phyloP scores from a whole-genome alignment of 768 basidiomycete genomes.

The Hemileccinum impolitum region DNA sequence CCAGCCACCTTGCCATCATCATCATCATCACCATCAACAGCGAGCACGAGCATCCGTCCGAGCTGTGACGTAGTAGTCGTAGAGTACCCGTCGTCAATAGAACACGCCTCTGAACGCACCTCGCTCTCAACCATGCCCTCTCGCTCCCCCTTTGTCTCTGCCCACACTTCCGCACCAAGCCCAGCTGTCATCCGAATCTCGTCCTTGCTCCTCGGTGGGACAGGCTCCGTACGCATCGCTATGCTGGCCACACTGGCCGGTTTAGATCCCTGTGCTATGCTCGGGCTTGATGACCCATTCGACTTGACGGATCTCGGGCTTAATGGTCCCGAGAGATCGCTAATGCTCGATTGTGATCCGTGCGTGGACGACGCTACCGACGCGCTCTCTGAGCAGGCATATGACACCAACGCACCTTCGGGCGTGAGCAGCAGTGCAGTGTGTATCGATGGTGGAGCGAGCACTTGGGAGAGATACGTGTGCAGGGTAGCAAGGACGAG shows the following conservation, averaged over 20 bases:
- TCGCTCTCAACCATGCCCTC: constrained; percentile 75
- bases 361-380: neutral
- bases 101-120: constrained; percentile 37
- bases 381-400: constrained; percentile 36
- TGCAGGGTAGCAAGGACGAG: constrained; percentile 68
- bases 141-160: constrained; percentile 56
- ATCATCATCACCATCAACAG: constrained; percentile 49
- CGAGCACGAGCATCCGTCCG: constrained; percentile 66
- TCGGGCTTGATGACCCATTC: constrained; percentile 1
- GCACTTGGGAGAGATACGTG: constrained; percentile 57
- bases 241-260: constrained; percentile 6
- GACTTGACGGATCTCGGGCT: constrained; percentile 15
- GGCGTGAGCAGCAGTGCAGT: constrained; percentile 71
- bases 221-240: constrained; percentile 5
- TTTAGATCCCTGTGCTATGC: constrained; percentile 8
- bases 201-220: constrained; percentile 53
- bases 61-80: constrained; percentile 39
- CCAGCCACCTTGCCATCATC: too few species aligned
- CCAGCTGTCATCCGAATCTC: constrained; percentile 72
- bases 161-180: constrained; percentile 73
- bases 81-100: neutral
- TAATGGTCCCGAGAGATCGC: neutral
- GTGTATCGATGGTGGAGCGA: constrained; percentile 60
- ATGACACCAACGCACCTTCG: constrained; percentile 70
- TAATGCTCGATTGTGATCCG: constrained; percentile 1